Percentiles rank a stretch among this genome's conserved stretches.
These are phyloP conservation scores for Hevea brasiliensis DNA, from an alignment of 345 rosid genomes.

Conservation along the genomic window DNA sequence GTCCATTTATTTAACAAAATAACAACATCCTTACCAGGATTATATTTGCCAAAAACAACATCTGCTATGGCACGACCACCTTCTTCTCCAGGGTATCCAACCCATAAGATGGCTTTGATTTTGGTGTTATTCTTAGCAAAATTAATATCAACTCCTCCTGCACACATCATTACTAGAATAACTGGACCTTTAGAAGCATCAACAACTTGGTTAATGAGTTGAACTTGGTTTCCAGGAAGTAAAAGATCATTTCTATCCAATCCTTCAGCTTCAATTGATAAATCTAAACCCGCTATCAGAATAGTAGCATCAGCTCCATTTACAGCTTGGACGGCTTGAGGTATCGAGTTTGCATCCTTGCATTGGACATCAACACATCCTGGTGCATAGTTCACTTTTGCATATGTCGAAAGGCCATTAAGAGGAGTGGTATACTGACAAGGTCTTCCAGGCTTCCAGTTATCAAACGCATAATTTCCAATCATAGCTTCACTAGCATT, in stretches of 20 bases:
- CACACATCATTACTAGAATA: conserved; percentile 61
- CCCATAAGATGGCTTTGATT: conserved; percentile 56
- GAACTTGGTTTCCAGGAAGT: conserved; percentile 55
- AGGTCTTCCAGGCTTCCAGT: too few relatives aligned
- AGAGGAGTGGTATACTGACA: too few relatives aligned
- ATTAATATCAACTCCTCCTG: conserved; percentile 52
- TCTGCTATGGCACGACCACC: conserved; percentile 71
- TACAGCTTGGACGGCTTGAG: conserved; percentile 37
- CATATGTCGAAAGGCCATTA: conserved; percentile 35
- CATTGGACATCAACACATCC: conserved; percentile 58
- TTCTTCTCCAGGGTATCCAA: conserved; percentile 67
- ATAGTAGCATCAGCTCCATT: conserved; percentile 48
- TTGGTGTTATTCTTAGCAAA: conserved; percentile 39
- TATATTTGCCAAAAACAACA: conserved; percentile 55
- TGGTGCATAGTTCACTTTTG: conserved; percentile 22
- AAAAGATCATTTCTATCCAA: conserved; percentile 48
- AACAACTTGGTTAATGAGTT: conserved; percentile 48
- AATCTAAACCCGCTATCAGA: conserved; percentile 46
- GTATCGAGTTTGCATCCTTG: conserved; percentile 32
- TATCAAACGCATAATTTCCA: conserved; percentile 48
- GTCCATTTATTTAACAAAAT: too few relatives aligned
- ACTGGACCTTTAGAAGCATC: conserved; percentile 50
- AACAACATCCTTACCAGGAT: conserved; percentile 44
- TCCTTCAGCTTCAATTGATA: conserved; percentile 52
- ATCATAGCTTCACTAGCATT: conserved; percentile 52